A percentile compares a stretch with the other conserved stretches of the same genome.
Evolutionary conservation across 257 asterid species (phyloP).

Genomic region (Capsicum baccatum): DNA sequence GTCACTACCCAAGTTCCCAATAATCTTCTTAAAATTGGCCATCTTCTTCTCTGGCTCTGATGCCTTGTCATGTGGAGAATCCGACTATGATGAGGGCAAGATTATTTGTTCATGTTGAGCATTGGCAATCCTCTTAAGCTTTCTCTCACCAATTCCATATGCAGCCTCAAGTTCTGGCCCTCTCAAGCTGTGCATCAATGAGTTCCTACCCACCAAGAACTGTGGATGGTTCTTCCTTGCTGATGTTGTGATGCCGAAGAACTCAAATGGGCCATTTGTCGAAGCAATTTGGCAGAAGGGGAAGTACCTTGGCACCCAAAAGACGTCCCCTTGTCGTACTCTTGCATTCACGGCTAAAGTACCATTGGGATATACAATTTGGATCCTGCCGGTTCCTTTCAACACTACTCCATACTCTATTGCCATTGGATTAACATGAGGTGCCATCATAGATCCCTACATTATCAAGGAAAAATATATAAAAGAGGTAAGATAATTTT

Average conservation of each 20-base stretch:
- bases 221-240: conserved; percentile 11
- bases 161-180: background rate
- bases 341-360: conserved; percentile 10
- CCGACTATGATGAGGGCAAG: background rate
- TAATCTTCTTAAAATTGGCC: background rate
- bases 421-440: conserved; percentile 9
- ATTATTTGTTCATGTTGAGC: background rate
- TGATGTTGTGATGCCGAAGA: conserved; percentile 1
- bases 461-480: background rate
- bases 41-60: background rate
- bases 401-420: conserved; percentile 10
- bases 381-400: background rate
- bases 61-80: background rate
- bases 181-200: conserved; percentile 13
- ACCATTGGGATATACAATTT: conserved; percentile 12
- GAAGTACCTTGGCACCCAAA: conserved; percentile 14
- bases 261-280: background rate
- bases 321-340: background rate
- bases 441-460: conserved; percentile 16
- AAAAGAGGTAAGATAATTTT: background rate
- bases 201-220: conserved; percentile 9
- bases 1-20: no score
- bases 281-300: conserved; percentile 22
- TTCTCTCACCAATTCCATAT: conserved; percentile 6
- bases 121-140: background rate